Conservation (phyloP, 441 rosid genomes). For the Euphorbia schlechtendalii region DNA sequence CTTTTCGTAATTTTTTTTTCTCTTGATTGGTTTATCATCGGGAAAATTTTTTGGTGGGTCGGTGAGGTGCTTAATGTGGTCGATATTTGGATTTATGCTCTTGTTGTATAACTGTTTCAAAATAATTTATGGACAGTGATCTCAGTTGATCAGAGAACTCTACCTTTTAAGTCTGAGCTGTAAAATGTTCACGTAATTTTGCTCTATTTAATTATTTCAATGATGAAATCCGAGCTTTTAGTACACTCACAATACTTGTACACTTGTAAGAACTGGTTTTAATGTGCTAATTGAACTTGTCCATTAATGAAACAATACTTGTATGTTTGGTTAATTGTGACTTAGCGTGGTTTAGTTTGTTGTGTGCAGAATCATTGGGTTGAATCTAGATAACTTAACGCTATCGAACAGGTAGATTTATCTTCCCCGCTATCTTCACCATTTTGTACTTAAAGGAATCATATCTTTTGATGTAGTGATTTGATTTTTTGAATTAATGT, state of each 20-base stretch:
- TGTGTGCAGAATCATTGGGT: conserved; percentile 53
- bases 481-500: no score
- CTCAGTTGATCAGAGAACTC: conserved; percentile 1
- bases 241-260: no score
- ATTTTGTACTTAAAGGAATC: no score
- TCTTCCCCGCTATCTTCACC: no score
- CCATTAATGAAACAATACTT: no score
- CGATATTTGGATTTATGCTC: background rate
- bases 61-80: background rate
- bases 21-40: conserved; percentile 1
- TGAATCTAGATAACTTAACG: conserved; percentile 39
- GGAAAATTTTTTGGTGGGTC: conserved; percentile 1
- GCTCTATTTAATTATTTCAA: background rate
- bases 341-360: conserved; percentile 16
- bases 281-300: no score
- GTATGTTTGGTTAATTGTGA: no score
- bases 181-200: background rate
- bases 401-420: conserved; percentile 54
- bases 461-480: no score
- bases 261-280: no score
- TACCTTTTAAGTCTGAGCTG: background rate
- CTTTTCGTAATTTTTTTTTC: conserved; percentile 13
- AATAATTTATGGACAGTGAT: background rate
- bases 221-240: conserved; percentile 11
- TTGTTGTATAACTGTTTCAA: background rate